Percentiles rank a stretch among this genome's conserved stretches.
Evolutionary conservation across 371 early-diverging fungal species (phyloP).

Genomic region (Actinomortierella wolfii): DNA sequence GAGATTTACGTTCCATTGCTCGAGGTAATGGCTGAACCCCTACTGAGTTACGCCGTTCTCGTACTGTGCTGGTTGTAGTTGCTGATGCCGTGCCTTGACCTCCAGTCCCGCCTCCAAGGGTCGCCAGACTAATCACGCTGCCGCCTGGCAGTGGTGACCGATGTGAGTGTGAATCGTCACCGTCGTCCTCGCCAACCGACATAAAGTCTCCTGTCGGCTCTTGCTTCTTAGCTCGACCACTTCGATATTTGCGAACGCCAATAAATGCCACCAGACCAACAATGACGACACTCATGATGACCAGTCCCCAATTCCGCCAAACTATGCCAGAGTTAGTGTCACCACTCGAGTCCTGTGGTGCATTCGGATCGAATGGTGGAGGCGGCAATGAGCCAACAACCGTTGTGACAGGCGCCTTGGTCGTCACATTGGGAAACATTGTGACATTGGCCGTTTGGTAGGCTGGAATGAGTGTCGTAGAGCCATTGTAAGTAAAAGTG

Average conservation of each 20-base stretch:
- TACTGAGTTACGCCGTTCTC: constrained; percentile 37
- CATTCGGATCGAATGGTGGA: constrained; percentile 15
- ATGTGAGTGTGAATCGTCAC: constrained; percentile 4
- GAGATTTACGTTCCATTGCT: constrained; percentile 11
- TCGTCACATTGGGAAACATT: constrained; percentile 22
- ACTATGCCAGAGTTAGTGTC: constrained; percentile 8
- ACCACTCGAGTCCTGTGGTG: constrained; percentile 5
- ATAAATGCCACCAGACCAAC: constrained; percentile 10
- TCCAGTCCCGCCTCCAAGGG: constrained; percentile 11
- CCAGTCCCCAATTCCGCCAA: constrained; percentile 26
- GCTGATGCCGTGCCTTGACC: not conserved
- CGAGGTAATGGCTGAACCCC: constrained; percentile 30
- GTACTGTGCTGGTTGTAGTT: constrained; percentile 14
- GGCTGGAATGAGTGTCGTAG: constrained; percentile 23
- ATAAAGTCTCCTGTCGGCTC: constrained; percentile 35
- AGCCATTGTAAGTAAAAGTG: constrained; percentile 21
- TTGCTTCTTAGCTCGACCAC: constrained; percentile 35
- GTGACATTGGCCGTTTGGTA: constrained; percentile 27
- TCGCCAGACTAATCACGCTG: constrained; percentile 24
- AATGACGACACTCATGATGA: constrained; percentile 11
- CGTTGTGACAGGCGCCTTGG: constrained; percentile 33
- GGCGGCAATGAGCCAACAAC: constrained; percentile 24
- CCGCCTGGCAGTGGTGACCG: constrained; percentile 6
- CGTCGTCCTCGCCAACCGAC: constrained; percentile 32
- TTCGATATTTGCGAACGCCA: constrained; percentile 17